Evolutionary conservation across 148 eudicot genomes (phyloP).

Genomic region (Spergularia bocconei): DNA sequence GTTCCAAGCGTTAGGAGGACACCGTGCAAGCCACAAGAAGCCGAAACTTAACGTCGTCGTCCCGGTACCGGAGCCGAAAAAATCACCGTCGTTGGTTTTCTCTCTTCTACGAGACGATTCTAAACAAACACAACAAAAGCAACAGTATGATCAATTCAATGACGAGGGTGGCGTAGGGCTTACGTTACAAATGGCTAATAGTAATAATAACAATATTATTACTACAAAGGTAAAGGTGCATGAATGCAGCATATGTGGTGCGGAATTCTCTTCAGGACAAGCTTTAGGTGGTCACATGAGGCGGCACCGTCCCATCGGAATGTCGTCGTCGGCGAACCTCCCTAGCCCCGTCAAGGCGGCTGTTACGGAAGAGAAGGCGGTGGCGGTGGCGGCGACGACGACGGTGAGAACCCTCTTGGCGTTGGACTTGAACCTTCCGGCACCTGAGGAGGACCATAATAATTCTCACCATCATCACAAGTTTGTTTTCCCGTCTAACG

Average conservation of each 20-base stretch:
- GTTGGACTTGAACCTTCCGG: slow-evolving; percentile 75
- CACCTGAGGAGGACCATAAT: slow-evolving; percentile 42
- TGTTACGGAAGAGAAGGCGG: not conserved
- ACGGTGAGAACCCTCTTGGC: slow-evolving; percentile 32
- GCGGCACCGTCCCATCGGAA: slow-evolving; percentile 47
- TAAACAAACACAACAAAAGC: not conserved
- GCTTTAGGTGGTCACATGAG: slow-evolving; percentile 70
- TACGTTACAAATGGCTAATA: slow-evolving; percentile 39
- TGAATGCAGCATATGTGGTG: slow-evolving; percentile 53
- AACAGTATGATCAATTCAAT: not conserved
- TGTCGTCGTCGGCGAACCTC: not conserved
- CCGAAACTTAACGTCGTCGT: slow-evolving; percentile 20
- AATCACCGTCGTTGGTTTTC: slow-evolving; percentile 10
- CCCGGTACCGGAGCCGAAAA: slow-evolving; percentile 2
- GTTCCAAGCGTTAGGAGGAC: slow-evolving; percentile 63
- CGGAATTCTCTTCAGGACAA: slow-evolving; percentile 53
- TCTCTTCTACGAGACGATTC: slow-evolving; percentile 10
- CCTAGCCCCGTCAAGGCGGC: not conserved
- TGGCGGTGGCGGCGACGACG: not conserved
- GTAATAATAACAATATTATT: not conserved
- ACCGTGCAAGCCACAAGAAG: slow-evolving; percentile 59
- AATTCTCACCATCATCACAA: slow-evolving; percentile 7
- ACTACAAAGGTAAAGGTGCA: slow-evolving; percentile 39
- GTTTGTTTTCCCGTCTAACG: slow-evolving; percentile 45
- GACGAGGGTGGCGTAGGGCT: slow-evolving; percentile 26